Evolutionary conservation across 2,329 filamentous ascomycete species (phyloP).

Genomic region (Aspergillus neoniger): DNA sequence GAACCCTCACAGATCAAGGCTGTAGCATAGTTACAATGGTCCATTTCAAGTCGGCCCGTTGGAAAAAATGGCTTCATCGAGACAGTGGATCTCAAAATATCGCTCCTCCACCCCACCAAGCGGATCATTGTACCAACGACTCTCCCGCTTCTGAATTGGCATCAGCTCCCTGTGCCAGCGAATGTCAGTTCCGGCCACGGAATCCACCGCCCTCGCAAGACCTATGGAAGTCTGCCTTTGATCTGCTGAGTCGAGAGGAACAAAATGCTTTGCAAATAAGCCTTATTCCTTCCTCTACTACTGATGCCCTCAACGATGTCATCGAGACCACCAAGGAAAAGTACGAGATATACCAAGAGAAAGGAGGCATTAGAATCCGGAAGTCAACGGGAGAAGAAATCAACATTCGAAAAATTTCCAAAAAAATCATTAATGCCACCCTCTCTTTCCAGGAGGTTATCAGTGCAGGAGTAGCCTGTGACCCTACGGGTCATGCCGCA

Average conservation of each 20-base stretch:
- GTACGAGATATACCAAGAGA: not conserved
- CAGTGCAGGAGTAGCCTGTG: not conserved
- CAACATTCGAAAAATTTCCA: not conserved
- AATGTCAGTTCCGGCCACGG: conserved; percentile 1
- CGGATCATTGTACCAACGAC: not conserved
- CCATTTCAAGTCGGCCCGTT: conserved; percentile 1
- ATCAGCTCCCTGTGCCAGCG: not conserved
- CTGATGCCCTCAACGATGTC: not conserved
- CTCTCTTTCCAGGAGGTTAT: not conserved
- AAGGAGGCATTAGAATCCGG: not conserved
- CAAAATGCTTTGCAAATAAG: not conserved
- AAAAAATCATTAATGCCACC: not conserved
- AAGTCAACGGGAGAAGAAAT: not conserved
- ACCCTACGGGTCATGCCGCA: not conserved
- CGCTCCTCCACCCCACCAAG: not conserved
- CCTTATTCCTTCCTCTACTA: conserved; percentile 1
- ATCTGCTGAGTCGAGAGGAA: conserved; percentile 3
- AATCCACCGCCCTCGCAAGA: not conserved
- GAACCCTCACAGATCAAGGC: conserved; percentile 2
- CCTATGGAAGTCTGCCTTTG: conserved; percentile 8
- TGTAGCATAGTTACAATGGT: conserved; percentile 1
- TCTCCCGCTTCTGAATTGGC: not conserved
- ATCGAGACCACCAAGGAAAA: not conserved
- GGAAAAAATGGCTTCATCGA: not conserved
- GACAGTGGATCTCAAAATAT: not conserved